Base-by-base conservation (phyloP, 148 eudicot genomes). In the Polygonum aviculare region DNA sequence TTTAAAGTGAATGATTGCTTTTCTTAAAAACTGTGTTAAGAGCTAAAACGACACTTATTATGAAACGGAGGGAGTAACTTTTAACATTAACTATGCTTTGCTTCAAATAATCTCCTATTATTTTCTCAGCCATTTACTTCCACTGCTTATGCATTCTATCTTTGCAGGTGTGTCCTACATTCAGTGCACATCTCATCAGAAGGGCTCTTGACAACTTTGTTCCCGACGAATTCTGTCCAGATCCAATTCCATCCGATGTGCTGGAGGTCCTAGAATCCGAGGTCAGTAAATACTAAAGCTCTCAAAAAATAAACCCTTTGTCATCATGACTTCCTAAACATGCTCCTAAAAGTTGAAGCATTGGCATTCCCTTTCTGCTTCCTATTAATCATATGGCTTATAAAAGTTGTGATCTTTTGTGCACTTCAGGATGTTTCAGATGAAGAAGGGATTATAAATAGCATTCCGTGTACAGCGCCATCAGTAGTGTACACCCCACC, bases 211-310 rank as follows among this genome's bases (percentile, higher is more conserved):
- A 85, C 67, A 80, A 73, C 80, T 95, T 92, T 76, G 85, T 87
- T 73, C 97, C 97, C 1, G 98, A 95, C 78, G 98, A 95, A 81
- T 95, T 92, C 78, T 94, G 94, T 80, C 87, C 90, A 16, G 97
- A 94, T 72, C 87, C 85, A 33, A 83, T 91, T 75, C 98, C 98
- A 47, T 82, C 75, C 67, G 84, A 75, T 63, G 86, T 94, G 55
- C 82, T 94, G 80, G 91, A 90, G 79, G 88, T 88, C 74, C 83
- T 94, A 35, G 86, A 86, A 78, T 73, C 86, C 73, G 91, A 90
- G 97, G 98, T 94, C 74, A 60, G 90, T 73, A 26, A 12, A 70
- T 50, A 19, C 18, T 6, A 44, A 44, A 44, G 1, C 9, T 6
- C 47, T 44, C 47, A 6, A 44, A 7, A 44, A 44, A 44, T 44